Evolutionary conservation across 73 alveolate genomes (phyloP), one percentile per base, ranked within the genome.

Genomic region (Effrenium voratum): DNA sequence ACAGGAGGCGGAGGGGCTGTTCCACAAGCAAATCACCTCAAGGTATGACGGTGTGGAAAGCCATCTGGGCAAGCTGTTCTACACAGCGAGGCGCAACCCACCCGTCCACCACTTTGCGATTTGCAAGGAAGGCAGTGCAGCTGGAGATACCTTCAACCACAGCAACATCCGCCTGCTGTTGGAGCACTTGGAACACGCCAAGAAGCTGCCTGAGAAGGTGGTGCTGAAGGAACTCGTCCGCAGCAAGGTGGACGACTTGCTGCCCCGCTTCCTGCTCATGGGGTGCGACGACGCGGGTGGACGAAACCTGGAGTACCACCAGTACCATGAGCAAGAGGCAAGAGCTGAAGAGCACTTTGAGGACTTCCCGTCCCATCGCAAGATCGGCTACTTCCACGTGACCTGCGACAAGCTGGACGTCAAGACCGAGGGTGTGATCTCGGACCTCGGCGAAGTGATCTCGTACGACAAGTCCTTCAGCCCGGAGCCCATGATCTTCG

Each of bases 391-490:
- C 81, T 85, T 85, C 93, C 52, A 24, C 32, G 32, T 38, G 5
- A 15, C 22, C 10, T 57, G 93, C 47, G 80, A 85, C 46, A 85
- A 34, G 81, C 60, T 52, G 32, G 93, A 52, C 12, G 93, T 82
- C 41, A 85, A 85, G 93, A 41, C 38, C 36, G 59, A 85, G 32
- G 93, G 93, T 1, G 93, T 85, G 26, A 52, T 85, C 81, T 85
- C 93, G 1, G 93, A 85, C 19, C 44, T 40, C 44, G 93, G 93
- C 8, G 93, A 85, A 60, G 93, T 85, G 46, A n/a, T 59, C n/a
- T 85, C 93, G 10, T 60, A 57, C 57, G 93, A 85, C 93, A 85
- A 41, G 79, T 57, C 93, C 32, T 85, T 85, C 93, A 85, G 41
- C 80, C 93, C 93, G 10, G 81, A 85, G 45, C 63, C 80, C 15